These are phyloP conservation scores for Phytophthora uliginosa DNA, from an alignment of 352 stramenopile genomes.

Conservation along the genomic window DNA sequence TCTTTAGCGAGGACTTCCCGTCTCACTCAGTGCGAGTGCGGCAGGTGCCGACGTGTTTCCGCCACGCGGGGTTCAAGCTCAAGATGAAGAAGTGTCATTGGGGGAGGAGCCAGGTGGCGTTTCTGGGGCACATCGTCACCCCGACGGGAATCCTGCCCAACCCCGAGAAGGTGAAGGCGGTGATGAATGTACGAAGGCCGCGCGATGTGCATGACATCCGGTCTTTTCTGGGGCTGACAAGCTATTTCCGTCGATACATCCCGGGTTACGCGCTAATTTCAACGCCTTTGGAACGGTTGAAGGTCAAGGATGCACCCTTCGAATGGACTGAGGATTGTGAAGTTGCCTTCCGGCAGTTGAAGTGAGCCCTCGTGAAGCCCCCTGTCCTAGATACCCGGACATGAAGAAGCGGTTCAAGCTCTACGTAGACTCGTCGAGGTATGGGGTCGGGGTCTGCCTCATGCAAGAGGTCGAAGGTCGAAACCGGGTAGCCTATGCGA, in stretches of 20 bases:
- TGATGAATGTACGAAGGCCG: conserved; percentile 1
- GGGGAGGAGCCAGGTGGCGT: too few relatives aligned
- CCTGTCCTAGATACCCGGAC: conserved; percentile 9
- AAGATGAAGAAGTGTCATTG: conserved; percentile 17
- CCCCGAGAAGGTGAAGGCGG: background rate
- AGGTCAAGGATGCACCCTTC: conserved; percentile 1
- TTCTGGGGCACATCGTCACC: too few relatives aligned
- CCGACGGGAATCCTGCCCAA: too few relatives aligned
- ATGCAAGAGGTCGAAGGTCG: conserved; percentile 3
- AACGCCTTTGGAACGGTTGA: conserved; percentile 5
- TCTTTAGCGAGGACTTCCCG: background rate
- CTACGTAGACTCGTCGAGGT: conserved; percentile 4
- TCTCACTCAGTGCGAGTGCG: background rate
- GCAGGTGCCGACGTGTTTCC: background rate
- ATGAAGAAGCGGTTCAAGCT: conserved; percentile 4
- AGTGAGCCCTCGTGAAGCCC: background rate
- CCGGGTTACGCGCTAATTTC: too few relatives aligned
- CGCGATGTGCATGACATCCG: conserved; percentile 1
- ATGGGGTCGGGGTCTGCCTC: conserved; percentile 1
- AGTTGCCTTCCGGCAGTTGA: background rate
- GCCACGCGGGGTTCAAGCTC: background rate
- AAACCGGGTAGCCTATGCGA: background rate
- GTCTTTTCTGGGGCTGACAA: background rate
- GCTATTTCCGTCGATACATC: too few relatives aligned
- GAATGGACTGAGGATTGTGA: conserved; percentile 2